Evolutionary conservation across 2,329 filamentous ascomycete genomes (phyloP).

Genomic region (Emergomyces pasteurianus): DNA sequence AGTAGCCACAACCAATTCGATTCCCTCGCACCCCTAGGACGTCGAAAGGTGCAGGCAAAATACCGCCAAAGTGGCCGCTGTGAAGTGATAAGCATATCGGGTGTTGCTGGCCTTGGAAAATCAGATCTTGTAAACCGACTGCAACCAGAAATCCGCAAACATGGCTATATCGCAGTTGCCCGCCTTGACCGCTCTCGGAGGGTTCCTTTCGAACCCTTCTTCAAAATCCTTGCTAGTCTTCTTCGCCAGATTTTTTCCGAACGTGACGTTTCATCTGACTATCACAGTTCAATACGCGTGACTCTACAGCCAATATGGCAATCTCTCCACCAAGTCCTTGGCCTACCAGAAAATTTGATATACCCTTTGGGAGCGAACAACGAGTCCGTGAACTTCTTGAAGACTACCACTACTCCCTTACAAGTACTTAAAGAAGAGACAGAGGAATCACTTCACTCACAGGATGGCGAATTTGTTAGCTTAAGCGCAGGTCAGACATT

Average conservation of each 20-base stretch:
- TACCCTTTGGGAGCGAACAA: conserved; percentile 27
- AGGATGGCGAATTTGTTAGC: conserved; percentile 21
- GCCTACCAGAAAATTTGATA: conserved; percentile 54
- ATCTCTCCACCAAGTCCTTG: conserved; percentile 45
- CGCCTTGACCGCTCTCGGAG: conserved; percentile 49
- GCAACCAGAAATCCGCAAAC: conserved; percentile 43
- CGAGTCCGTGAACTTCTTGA: conserved; percentile 12
- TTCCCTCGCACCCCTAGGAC: conserved; percentile 15
- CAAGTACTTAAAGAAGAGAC: conserved; percentile 21
- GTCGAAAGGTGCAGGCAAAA: conserved; percentile 36
- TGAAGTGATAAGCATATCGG: conserved; percentile 47
- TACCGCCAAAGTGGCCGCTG: conserved; percentile 43
- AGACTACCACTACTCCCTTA: conserved; percentile 15
- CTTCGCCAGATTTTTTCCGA: conserved; percentile 56
- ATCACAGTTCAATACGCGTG: conserved; percentile 46
- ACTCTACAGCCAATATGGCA: conserved; percentile 48
- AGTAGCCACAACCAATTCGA: conserved; percentile 11
- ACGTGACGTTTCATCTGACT: conserved; percentile 48
- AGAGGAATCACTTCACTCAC: conserved; percentile 20
- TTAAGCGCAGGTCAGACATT: conserved; percentile 26
- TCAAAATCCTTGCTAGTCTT: conserved; percentile 48
- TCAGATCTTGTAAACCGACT: conserved; percentile 48
- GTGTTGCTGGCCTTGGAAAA: conserved; percentile 48
- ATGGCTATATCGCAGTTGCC: conserved; percentile 49
- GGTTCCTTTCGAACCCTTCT: conserved; percentile 49